Evolutionary conservation across 2,329 filamentous ascomycete genomes (phyloP), one percentile per base, ranked within the genome.

Genomic region (Colletotrichum sojae): DNA sequence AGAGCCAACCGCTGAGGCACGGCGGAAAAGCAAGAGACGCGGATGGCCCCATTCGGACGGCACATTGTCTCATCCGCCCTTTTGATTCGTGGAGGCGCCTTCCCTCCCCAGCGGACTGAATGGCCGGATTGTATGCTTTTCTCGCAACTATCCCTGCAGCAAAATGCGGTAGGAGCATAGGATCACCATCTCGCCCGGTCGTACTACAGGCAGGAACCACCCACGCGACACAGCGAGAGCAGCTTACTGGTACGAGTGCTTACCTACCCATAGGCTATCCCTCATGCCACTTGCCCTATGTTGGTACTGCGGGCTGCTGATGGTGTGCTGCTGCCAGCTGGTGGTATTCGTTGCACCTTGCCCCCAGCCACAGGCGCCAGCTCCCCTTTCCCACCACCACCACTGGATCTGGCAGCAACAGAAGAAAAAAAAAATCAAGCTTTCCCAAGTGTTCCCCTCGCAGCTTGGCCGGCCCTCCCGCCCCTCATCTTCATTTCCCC

Each of bases 401-500:
- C 48, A 36, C 31, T 36, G 31, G 31, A 36, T 36, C 31, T 36
- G 10, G 31, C 31, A 36, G 31, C 31, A 36, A 10, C 8, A 36
- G 8, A 36, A 22, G 3, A 60, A 10, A 9, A 36, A 9, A 36
- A 60, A 53, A 60, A 69, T 60, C 66, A 69, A 69, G 66, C 66
- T 69, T 69, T 69, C 62, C 43, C 52, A 20, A 57, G 36, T 57
- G 31, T 36, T 52, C 48, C 60, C 53, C 46, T 65, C 55, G 18
- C 49, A 57, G 51, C 63, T 65, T 60, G 39, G 31, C 61, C 53
- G 18, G 18, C 27, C 49, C 49, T 27, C 20, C 40, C 15, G 31
- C 52, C 58, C 46, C 45, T 36, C 65, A 31, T 63, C 55, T n/a
- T 66, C 55, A 69, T 64, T 49, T 55, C 59, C 49, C 59, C 49